A percentile compares a stretch with the other conserved stretches of the same genome.
phyloP scores from a whole-genome alignment of 2,329 filamentous ascomycete species.

The Fusarium cicatricum region DNA sequence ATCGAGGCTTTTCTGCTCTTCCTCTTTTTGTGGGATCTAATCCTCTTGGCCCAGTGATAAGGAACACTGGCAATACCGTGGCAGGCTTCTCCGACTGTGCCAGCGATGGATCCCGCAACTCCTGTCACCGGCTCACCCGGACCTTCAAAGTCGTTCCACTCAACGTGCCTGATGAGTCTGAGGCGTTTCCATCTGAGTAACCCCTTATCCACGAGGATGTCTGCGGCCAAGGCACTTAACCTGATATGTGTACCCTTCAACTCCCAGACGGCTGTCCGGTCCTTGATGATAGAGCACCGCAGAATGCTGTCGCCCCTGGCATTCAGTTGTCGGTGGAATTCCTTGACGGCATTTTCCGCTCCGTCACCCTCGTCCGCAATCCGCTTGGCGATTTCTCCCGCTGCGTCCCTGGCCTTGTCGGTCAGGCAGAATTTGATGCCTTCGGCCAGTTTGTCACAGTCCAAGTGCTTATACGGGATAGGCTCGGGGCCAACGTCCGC shows the following conservation, averaged over 20 bases:
- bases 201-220: slow-evolving; percentile 69
- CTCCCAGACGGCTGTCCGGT: slow-evolving; percentile 71
- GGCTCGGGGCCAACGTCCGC: slow-evolving; percentile 71
- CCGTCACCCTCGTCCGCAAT: slow-evolving; percentile 73
- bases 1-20: slow-evolving; percentile 14
- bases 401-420: slow-evolving; percentile 65
- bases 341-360: slow-evolving; percentile 71
- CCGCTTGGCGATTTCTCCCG: slow-evolving; percentile 64
- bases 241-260: slow-evolving; percentile 67
- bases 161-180: slow-evolving; percentile 69
- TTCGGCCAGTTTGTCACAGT: slow-evolving; percentile 70
- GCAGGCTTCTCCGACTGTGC: slow-evolving; percentile 65
- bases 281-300: slow-evolving; percentile 71
- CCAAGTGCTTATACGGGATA: slow-evolving; percentile 73
- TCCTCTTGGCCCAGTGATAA: slow-evolving; percentile 65
- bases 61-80: slow-evolving; percentile 72
- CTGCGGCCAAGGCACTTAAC: slow-evolving; percentile 70
- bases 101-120: slow-evolving; percentile 67
- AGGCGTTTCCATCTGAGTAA: slow-evolving; percentile 70
- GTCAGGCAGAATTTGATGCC: slow-evolving; percentile 74
- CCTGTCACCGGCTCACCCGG: slow-evolving; percentile 78
- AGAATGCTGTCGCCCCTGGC: slow-evolving; percentile 62
- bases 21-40: slow-evolving; percentile 55
- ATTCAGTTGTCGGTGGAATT: slow-evolving; percentile 69
- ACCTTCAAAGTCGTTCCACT: slow-evolving; percentile 82